A percentile compares a stretch with the other conserved stretches of the same genome.
Conservation (phyloP, 2,329 filamentous ascomycete species). For the Coniosporium tulheliwenetii region DNA sequence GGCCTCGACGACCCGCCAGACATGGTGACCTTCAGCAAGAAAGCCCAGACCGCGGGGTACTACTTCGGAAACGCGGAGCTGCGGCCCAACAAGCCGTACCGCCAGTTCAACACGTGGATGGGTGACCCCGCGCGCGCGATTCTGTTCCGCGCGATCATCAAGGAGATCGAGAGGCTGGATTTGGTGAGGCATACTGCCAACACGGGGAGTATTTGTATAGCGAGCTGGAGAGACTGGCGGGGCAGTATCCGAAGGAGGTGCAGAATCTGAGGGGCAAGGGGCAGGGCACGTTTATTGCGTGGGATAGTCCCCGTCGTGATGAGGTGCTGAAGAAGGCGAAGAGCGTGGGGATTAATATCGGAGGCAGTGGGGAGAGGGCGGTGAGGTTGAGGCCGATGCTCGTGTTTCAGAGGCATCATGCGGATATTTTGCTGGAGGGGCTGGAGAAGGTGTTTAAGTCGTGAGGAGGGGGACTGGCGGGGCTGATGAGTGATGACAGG, state of each 20-base stretch:
- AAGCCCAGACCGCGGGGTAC: constrained; percentile 86
- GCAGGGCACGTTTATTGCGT: constrained; percentile 84
- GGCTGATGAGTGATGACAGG: too few species aligned
- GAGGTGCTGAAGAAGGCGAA: constrained; percentile 68
- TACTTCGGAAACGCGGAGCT: constrained; percentile 72
- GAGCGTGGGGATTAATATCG: constrained; percentile 70
- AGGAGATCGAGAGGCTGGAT: constrained; percentile 61
- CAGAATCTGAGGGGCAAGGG: constrained; percentile 74
- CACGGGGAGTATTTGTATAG: constrained; percentile 67
- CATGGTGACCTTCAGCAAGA: constrained; percentile 92
- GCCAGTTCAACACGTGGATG: constrained; percentile 98
- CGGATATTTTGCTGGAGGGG: constrained; percentile 64
- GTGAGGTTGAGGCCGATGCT: constrained; percentile 80
- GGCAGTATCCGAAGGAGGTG: constrained; percentile 62
- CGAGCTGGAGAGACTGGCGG: constrained; percentile 50
- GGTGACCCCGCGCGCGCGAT: constrained; percentile 75
- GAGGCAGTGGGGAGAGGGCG: constrained; percentile 60
- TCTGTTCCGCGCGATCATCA: constrained; percentile 72
- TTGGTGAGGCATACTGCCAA: constrained; percentile 67
- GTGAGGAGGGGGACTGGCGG: constrained; percentile 9
- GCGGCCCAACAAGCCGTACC: constrained; percentile 81
- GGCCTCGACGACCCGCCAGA: constrained; percentile 63
- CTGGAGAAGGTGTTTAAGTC: constrained; percentile 57
- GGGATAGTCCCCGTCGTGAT: constrained; percentile 69
- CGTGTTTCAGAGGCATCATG: constrained; percentile 83